Conservation (phyloP, 164 flowering plant genomes). For the Chimonanthus praecox region DNA sequence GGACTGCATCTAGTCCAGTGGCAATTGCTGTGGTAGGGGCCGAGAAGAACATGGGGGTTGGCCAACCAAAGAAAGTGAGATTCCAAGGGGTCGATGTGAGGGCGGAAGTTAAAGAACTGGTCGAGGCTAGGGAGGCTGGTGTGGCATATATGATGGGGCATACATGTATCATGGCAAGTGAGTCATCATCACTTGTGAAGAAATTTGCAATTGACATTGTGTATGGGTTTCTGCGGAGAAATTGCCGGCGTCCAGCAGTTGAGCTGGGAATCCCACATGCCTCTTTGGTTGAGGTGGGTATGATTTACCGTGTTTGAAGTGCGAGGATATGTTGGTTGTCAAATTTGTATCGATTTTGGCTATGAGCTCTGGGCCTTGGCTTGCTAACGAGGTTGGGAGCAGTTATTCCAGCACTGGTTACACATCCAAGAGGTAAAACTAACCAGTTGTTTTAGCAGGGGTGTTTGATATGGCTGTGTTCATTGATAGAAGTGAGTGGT, state of each 20-base stretch:
- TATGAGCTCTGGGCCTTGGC: background rate
- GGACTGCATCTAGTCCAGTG: conserved; percentile 7
- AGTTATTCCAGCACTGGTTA: no score
- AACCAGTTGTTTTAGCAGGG: no score
- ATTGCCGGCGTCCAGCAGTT: conserved; percentile 43
- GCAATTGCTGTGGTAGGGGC: conserved; percentile 6
- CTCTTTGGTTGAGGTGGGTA: conserved; percentile 52
- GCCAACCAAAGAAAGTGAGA: conserved; percentile 21
- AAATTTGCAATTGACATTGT: conserved; percentile 39
- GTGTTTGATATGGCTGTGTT: no score
- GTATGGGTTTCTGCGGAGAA: conserved; percentile 47
- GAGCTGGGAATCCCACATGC: conserved; percentile 47
- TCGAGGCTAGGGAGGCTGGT: conserved; percentile 47
- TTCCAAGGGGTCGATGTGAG: conserved; percentile 19
- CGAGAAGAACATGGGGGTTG: conserved; percentile 5
- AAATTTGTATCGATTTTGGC: background rate
- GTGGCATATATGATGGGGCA: conserved; percentile 59
- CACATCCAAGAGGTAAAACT: no score
- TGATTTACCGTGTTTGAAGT: conserved; percentile 47
- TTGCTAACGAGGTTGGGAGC: no score
- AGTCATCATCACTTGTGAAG: conserved; percentile 38
- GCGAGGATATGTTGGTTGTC: background rate
- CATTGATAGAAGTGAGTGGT: no score
- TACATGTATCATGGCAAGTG: conserved; percentile 34
- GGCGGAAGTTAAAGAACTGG: conserved; percentile 30